phyloP scores from a whole-genome alignment of 805 yeast genomes.

The Candida easanensis region DNA sequence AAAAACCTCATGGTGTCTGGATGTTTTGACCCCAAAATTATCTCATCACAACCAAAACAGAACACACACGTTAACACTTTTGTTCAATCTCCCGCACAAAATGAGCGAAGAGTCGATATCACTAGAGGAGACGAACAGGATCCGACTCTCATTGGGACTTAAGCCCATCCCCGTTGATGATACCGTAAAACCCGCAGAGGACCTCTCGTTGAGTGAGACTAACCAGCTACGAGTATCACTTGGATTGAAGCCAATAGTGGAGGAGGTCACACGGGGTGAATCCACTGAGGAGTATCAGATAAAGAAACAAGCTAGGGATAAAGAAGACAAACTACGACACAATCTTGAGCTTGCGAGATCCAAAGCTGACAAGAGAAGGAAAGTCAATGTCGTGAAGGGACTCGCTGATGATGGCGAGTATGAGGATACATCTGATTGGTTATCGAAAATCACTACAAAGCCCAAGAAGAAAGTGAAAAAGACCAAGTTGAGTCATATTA shows the following conservation, averaged over 20 bases:
- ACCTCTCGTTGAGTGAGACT: slow-evolving; percentile 19
- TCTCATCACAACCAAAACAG: no score
- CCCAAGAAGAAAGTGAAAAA: background rate
- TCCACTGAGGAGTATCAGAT: slow-evolving; percentile 19
- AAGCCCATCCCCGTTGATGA: slow-evolving; percentile 40
- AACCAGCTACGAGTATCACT: slow-evolving; percentile 24
- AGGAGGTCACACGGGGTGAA: background rate
- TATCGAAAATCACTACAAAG: slow-evolving; percentile 14
- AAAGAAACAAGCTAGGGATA: slow-evolving; percentile 1
- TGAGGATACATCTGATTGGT: slow-evolving; percentile 22
- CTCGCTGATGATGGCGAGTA: slow-evolving; percentile 15
- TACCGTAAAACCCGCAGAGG: background rate
- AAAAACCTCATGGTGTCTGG: no score
- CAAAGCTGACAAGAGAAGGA: slow-evolving; percentile 16
- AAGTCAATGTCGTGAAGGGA: slow-evolving; percentile 9
- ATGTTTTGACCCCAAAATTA: no score
- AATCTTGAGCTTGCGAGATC: slow-evolving; percentile 15
- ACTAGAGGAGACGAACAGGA: slow-evolving; percentile 54
- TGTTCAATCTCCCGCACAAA: no score
- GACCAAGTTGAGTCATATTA: background rate
- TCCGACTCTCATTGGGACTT: slow-evolving; percentile 50
- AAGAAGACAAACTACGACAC: slow-evolving; percentile 13
- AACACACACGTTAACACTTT: no score
- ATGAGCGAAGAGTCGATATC: slow-evolving; percentile 27
- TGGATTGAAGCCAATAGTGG: slow-evolving; percentile 24